Base-by-base conservation (phyloP, 306 rosid species). In the Vigna unguiculata region DNA sequence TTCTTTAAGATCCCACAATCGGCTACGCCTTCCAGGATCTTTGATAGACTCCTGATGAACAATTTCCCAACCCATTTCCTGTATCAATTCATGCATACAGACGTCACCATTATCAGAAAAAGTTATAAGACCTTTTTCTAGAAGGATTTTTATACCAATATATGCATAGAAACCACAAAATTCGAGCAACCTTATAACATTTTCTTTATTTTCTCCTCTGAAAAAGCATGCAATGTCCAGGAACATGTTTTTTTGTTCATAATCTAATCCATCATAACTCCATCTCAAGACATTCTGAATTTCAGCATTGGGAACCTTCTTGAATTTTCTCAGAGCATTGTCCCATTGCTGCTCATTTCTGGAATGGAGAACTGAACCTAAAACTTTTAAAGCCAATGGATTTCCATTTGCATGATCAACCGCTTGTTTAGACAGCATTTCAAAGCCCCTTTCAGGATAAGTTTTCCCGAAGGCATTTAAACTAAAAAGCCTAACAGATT, bases 41-140 rank as follows among this genome's bases (percentile, higher is more conserved):
- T 38, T 46, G 0, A 14, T 9, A 15, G 72, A 77, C 43, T 82
- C 85, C 21, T 24, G 71, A 15, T 17, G 79, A 65, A 77, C 59
- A 15, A 82, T 83, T 10, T 53, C 69, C 45, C 28, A 12, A 4
- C 83, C 90, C 78, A 81, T 65, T 67, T 63, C 21, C 11, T 84
- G 83, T 45, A 79, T 40, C 73, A 78, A 49, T 12, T 75, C 83
- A 67, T 84, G 90, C 84, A 84, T 82, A 7, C 4, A 1, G 8
- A 81, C 38, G 4, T 11, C 6, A 47, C 11, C 11, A 2, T 2
- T 13, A 53, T 40, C 57, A 24, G 81, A 40, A 38, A 10, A 1
- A 41, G 52, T 38, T 38, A 81, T 30, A 6, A 81, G 62, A 32
- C 77, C 68, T 41, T 52, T 81, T n/a, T 81, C 80, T 21, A 1